Percentiles rank a stretch among this genome's conserved stretches.
These are phyloP conservation scores for Dysphania ambrosioides DNA, from an alignment of 148 eudicot genomes.

Conservation along the genomic window DNA sequence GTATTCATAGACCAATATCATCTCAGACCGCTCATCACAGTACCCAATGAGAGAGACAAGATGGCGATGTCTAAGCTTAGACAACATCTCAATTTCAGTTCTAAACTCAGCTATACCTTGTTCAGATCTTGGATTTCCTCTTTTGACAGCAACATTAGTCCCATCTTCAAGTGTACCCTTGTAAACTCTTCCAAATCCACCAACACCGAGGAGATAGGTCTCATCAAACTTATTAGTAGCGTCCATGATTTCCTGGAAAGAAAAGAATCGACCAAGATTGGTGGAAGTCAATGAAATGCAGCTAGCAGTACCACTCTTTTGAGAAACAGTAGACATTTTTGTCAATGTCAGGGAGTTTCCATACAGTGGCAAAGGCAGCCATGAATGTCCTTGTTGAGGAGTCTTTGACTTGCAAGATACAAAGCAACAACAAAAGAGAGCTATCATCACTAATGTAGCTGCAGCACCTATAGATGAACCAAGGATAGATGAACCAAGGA, in stretches of 20 bases:
- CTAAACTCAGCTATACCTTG: conserved; percentile 93
- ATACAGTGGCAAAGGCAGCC: conserved; percentile 87
- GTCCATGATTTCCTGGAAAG: conserved; percentile 86
- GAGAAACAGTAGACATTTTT: conserved; percentile 77
- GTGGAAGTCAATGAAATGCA: conserved; percentile 80
- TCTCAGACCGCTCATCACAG: conserved; percentile 93
- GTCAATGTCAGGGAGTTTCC: conserved; percentile 80
- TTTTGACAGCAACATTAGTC: conserved; percentile 77
- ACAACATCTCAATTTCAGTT: conserved; percentile 94
- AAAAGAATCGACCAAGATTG: conserved; percentile 71
- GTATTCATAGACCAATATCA: conserved; percentile 91
- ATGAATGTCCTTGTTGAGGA: conserved; percentile 48
- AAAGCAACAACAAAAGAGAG: conserved; percentile 57
- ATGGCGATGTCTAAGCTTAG: conserved; percentile 95
- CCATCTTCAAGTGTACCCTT: conserved; percentile 89
- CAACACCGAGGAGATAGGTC: conserved; percentile 80
- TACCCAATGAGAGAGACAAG: conserved; percentile 93
- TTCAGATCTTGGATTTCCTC: conserved; percentile 94
- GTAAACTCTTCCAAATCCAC: conserved; percentile 95
- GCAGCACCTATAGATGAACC: conserved; percentile 46
- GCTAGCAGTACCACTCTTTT: conserved; percentile 91
- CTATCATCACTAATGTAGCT: conserved; percentile 43
- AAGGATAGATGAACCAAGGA: too few relatives aligned
- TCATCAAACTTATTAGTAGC: conserved; percentile 93
- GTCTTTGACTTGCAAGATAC: conserved; percentile 46